Percentiles rank a stretch among this genome's conserved stretches.
Evolutionary conservation across 305 asterid genomes (phyloP).

Genomic region (Euphrasia arctica): DNA sequence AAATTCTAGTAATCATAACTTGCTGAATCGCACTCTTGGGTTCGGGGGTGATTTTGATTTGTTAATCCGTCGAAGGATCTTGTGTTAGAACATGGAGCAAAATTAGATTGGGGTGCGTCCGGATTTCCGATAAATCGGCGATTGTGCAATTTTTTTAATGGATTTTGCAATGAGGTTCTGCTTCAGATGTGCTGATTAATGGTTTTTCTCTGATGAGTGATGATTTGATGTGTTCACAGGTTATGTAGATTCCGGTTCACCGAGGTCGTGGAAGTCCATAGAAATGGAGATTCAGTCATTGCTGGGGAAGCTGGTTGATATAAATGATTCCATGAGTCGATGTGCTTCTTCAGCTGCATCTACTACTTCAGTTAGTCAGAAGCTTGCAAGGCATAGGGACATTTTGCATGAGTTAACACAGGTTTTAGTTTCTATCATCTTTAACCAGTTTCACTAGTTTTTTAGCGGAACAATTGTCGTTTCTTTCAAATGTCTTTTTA

Average conservation of each 20-base stretch:
- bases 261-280: slow-evolving; percentile 90
- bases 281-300: slow-evolving; percentile 93
- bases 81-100: neutral
- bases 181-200: slow-evolving; percentile 6
- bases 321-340: slow-evolving; percentile 90
- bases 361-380: slow-evolving; percentile 77
- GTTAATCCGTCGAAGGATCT: neutral
- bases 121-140: neutral
- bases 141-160: neutral
- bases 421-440: slow-evolving; percentile 38
- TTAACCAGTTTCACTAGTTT: too few species aligned
- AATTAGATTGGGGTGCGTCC: slow-evolving; percentile 2
- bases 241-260: slow-evolving; percentile 63
- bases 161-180: neutral
- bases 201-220: slow-evolving; percentile 23
- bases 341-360: slow-evolving; percentile 88
- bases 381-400: slow-evolving; percentile 88
- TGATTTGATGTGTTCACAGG: slow-evolving; percentile 41
- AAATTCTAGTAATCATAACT: neutral
- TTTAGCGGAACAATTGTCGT: neutral
- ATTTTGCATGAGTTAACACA: slow-evolving; percentile 86
- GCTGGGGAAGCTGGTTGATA: slow-evolving; percentile 81
- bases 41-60: slow-evolving; percentile 1
- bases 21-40: neutral
- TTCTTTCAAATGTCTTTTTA: neutral